Percentiles rank a stretch among this genome's conserved stretches.
Conservation (phyloP, 768 basidiomycete species). For the Mycena indigotica region DNA sequence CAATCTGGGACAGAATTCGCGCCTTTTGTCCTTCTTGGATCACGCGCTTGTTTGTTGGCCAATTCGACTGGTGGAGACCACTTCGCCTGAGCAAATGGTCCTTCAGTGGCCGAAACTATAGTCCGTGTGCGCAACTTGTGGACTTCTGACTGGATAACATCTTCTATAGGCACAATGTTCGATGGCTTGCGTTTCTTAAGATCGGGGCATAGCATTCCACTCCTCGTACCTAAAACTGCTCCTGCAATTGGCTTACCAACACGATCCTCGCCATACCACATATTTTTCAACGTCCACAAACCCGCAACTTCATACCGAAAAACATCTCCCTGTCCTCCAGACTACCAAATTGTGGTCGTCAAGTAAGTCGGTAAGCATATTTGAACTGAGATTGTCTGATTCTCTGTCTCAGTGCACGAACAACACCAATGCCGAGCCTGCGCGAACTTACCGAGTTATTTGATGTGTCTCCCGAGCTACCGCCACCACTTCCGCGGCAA, state of each 20-base stretch:
- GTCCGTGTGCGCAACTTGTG: slow-evolving; percentile 37
- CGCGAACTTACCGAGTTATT: slow-evolving; percentile 78
- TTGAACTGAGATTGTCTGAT: neutral
- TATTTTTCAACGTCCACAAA: slow-evolving; percentile 92
- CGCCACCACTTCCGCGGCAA: slow-evolving; percentile 57
- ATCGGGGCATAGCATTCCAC: slow-evolving; percentile 57
- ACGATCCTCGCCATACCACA: slow-evolving; percentile 61
- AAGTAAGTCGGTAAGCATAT: slow-evolving; percentile 55
- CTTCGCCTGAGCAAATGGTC: slow-evolving; percentile 50
- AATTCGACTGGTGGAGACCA: slow-evolving; percentile 69
- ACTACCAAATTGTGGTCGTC: slow-evolving; percentile 85
- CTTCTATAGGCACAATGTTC: slow-evolving; percentile 71
- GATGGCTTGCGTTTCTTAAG: slow-evolving; percentile 71
- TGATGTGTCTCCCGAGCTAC: slow-evolving; percentile 65
- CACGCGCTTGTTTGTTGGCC: slow-evolving; percentile 34
- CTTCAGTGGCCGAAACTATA: slow-evolving; percentile 52
- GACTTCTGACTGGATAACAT: neutral
- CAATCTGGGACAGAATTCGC: slow-evolving; percentile 38
- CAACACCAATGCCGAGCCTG: slow-evolving; percentile 79
- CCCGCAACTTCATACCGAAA: slow-evolving; percentile 85
- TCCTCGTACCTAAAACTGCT: slow-evolving; percentile 35
- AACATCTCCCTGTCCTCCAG: slow-evolving; percentile 73
- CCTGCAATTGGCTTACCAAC: slow-evolving; percentile 20
- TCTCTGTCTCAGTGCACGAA: slow-evolving; percentile 64
- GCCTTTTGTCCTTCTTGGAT: slow-evolving; percentile 37